These are phyloP conservation scores for Lophiostoma macrostomum DNA, from an alignment of 495 filamentous ascomycete species.

Conservation along the genomic window DNA sequence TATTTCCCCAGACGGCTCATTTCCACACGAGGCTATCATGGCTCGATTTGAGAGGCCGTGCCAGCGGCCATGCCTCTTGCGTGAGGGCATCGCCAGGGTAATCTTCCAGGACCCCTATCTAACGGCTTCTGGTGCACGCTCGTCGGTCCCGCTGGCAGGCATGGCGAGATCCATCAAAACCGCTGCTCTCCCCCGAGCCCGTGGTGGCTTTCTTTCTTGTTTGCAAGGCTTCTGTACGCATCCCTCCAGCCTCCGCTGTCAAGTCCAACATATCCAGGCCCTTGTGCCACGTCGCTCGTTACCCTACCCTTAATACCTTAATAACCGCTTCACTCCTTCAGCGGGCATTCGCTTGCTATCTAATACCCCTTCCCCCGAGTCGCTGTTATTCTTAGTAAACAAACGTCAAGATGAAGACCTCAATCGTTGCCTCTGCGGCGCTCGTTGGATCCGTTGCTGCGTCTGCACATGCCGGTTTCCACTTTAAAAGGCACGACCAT, in stretches of 20 bases:
- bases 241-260: constrained; percentile 24
- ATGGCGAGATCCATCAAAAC: constrained; percentile 24
- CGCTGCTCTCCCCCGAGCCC: constrained; percentile 2
- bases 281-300: constrained; percentile 38
- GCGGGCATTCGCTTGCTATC: constrained; percentile 70
- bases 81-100: too few species aligned
- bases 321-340: constrained; percentile 96
- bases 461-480: constrained; percentile 59
- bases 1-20: constrained; percentile 24
- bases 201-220: constrained; percentile 19
- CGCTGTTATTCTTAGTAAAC: constrained; percentile 28
- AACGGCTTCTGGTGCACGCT: background rate
- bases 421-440: constrained; percentile 62
- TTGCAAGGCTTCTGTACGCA: constrained; percentile 23
- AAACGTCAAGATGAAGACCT: constrained; percentile 61
- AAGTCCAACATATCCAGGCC: constrained; percentile 23
- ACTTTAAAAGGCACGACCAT: constrained; percentile 49
- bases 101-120: constrained; percentile 16
- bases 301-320: constrained; percentile 40
- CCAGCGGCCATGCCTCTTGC: too few species aligned
- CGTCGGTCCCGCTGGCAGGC: background rate
- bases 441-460: constrained; percentile 61
- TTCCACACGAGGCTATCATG: constrained; percentile 2
- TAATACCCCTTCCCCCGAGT: constrained; percentile 7
- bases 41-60: too few species aligned